These are phyloP conservation scores for Linnemannia exigua DNA, from an alignment of 192 early-diverging fungal species.

Conservation along the genomic window DNA sequence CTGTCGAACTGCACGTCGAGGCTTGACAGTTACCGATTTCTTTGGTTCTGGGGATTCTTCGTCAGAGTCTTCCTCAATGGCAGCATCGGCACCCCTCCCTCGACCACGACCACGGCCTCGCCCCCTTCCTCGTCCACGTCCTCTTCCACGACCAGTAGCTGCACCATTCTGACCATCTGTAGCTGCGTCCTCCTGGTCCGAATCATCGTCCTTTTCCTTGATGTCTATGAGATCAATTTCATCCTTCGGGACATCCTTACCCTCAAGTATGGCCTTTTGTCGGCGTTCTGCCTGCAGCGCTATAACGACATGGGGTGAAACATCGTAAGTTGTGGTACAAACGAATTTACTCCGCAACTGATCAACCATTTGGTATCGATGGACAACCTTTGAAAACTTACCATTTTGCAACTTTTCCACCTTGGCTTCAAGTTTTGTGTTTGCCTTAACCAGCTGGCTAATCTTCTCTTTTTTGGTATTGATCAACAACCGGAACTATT, in stretches of 20 bases:
- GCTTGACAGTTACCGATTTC: neutral
- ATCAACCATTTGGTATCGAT: neutral
- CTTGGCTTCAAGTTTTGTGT: conserved; percentile 7
- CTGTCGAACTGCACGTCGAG: neutral
- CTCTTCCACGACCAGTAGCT: conserved; percentile 22
- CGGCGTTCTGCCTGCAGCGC: conserved; percentile 38
- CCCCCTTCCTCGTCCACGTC: conserved; percentile 11
- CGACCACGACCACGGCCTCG: conserved; percentile 17
- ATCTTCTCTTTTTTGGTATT: conserved; percentile 50
- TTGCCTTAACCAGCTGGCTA: conserved; percentile 7
- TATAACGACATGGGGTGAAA: neutral
- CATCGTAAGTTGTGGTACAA: neutral
- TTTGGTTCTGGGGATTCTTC: neutral
- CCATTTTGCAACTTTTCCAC: conserved; percentile 27
- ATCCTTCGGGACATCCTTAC: conserved; percentile 5
- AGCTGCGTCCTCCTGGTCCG: neutral
- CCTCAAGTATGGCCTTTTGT: conserved; percentile 18
- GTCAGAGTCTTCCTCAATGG: conserved; percentile 6
- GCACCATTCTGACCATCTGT: neutral
- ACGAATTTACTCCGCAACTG: neutral
- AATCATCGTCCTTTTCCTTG: conserved; percentile 18
- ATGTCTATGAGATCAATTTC: conserved; percentile 20
- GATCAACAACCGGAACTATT: conserved; percentile 38
- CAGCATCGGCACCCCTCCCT: neutral
- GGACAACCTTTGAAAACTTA: neutral